A percentile compares a stretch with the other conserved stretches of the same genome.
Conservation (phyloP, 371 early-diverging fungal genomes). For the Haplosporangium sp. region DNA sequence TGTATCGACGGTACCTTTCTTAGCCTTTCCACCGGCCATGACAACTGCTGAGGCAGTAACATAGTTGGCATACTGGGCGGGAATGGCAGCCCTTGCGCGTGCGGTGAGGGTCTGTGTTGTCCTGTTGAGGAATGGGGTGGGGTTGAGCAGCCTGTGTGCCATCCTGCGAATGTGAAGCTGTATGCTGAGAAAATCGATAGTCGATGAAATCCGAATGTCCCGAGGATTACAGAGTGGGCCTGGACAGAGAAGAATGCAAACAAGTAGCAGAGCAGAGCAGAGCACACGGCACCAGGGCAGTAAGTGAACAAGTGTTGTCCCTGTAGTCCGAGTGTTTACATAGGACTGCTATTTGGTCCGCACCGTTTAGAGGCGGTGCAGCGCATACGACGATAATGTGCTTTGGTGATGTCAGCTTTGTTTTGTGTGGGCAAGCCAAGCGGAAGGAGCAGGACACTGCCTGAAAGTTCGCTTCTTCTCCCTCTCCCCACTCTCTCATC, state of each 20-base stretch:
- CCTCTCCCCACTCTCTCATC: slow-evolving; percentile 26
- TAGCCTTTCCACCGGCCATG: slow-evolving; percentile 45
- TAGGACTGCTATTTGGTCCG: no score
- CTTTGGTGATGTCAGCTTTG: no score
- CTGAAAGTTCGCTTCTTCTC: slow-evolving; percentile 7
- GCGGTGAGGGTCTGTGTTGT: slow-evolving; percentile 31
- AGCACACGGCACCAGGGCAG: no score
- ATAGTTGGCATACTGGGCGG: slow-evolving; percentile 55
- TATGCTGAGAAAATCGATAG: neutral
- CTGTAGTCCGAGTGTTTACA: no score
- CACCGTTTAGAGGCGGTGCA: no score
- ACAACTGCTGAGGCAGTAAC: slow-evolving; percentile 51
- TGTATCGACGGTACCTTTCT: slow-evolving; percentile 24
- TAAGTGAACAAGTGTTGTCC: no score
- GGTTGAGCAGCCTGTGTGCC: slow-evolving; percentile 36
- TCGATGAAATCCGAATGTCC: neutral
- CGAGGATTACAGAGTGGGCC: no score
- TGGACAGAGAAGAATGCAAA: no score
- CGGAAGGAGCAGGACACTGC: slow-evolving; percentile 10
- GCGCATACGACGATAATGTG: no score
- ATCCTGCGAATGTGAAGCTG: slow-evolving; percentile 20
- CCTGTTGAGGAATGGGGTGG: slow-evolving; percentile 37
- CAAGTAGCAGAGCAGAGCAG: no score
- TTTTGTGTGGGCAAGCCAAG: slow-evolving; percentile 1
- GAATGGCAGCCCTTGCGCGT: slow-evolving; percentile 35